Base-by-base conservation (phyloP, 2,329 filamentous ascomycete genomes). In the Trichoderma lentiforme region DNA sequence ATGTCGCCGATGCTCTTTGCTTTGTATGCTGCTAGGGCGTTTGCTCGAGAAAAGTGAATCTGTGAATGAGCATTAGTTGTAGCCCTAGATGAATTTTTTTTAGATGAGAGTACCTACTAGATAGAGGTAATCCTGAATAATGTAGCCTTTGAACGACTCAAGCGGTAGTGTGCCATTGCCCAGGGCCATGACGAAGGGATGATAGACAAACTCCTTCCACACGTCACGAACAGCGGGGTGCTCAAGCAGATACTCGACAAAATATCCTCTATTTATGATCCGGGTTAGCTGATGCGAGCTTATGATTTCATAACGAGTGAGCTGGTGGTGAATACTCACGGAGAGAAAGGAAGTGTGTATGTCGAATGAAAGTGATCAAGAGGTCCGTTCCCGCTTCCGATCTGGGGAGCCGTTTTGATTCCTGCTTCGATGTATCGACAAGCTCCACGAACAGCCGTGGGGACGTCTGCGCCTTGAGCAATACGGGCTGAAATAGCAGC, bases 91-190 rank as follows among this genome's bases (percentile, higher is more conserved):
- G 7, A 32, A 12, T 3, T 0, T 1, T 3, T 7, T 53, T 15
- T 15, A 3, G 14, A 11, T 2, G 53, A 7, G 18, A 32, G 12
- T 12, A 78, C 86, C 56, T 77, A 96, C 92, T 57, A 98, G 83
- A 78, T 96, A 98, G 5, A 97, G 85, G 77, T 98, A 98, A 78
- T 98, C 95, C 77, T 98, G 95, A 11, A 96, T 87, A 71, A 98
- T 89, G 79, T 98, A 98, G 51, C 92, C 88, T 80, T 94, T 96
- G 85, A 97, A 98, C 0, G 90, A 91, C 57, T 92, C 88, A 1
- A 92, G 76, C 0, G 93, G 91, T 24, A 98, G 84, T 8, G 88
- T 91, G 0, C 94, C 94, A 72, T 91, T 86, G 0, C 92, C 94
- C 78, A 98, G 85, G 15, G 87, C 88, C 77, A 90, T 85, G 56